Percentiles rank a stretch among this genome's conserved stretches.
Conservation (phyloP, 306 rosid species). For the Pterocarpus macrocarpus region DNA sequence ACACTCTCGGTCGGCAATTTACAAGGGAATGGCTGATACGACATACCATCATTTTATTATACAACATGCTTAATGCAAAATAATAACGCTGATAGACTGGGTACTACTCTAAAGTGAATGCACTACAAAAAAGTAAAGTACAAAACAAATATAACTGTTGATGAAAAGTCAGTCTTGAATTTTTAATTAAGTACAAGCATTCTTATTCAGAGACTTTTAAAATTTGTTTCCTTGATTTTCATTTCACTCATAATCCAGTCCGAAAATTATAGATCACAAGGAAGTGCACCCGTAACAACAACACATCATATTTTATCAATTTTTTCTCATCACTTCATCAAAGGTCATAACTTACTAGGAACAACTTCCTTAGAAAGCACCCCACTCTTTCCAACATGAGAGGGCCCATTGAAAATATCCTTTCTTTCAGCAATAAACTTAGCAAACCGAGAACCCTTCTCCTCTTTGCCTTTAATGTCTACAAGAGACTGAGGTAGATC, state of each 20-base stretch:
- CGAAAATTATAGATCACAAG: slow-evolving; percentile 16
- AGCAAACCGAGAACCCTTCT: slow-evolving; percentile 81
- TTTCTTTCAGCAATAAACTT: slow-evolving; percentile 82
- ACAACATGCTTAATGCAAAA: background rate
- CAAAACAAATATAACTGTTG: too few relatives aligned
- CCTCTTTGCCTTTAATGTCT: slow-evolving; percentile 56
- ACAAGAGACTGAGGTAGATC: slow-evolving; percentile 51
- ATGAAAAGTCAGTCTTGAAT: slow-evolving; percentile 14
- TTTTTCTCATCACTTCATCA: slow-evolving; percentile 16
- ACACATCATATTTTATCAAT: slow-evolving; percentile 21
- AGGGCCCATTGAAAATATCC: slow-evolving; percentile 55
- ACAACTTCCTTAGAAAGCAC: slow-evolving; percentile 48
- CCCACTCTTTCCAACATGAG: slow-evolving; percentile 53
- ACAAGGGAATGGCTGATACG: too few relatives aligned
- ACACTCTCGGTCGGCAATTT: too few relatives aligned
- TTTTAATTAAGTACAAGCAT: background rate
- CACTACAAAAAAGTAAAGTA: background rate
- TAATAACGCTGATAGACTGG: background rate
- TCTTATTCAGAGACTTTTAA: background rate
- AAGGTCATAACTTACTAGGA: slow-evolving; percentile 81
- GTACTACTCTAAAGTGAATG: background rate
- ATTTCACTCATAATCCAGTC: background rate
- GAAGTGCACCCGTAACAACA: slow-evolving; percentile 9
- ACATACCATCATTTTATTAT: too few relatives aligned
- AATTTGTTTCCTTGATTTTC: slow-evolving; percentile 39